phyloP scores from a whole-genome alignment of 208 protist genomes.

The Acanthamoeba culbertsoni region DNA sequence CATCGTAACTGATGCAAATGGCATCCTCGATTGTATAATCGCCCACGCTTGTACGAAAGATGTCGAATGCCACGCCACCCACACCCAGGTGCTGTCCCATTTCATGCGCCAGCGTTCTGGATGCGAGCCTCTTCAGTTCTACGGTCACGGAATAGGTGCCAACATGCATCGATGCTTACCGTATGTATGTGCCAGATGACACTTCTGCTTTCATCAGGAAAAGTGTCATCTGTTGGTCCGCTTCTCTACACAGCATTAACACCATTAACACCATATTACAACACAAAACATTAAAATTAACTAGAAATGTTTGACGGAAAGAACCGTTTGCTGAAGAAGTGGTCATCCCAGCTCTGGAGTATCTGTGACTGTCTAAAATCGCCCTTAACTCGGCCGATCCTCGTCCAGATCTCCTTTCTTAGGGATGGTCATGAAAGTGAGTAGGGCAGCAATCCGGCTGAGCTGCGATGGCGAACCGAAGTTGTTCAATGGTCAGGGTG shows the following conservation, averaged over 20 bases:
- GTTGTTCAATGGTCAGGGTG: neutral
- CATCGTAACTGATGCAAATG: neutral
- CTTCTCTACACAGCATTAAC: neutral
- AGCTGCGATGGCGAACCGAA: no score
- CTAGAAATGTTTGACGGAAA: neutral
- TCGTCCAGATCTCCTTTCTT: neutral
- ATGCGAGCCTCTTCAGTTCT: neutral
- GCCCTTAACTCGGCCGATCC: neutral
- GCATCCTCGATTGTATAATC: neutral
- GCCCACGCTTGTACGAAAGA: neutral
- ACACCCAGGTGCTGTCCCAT: neutral
- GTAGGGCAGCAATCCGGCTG: no score
- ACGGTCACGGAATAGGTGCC: neutral
- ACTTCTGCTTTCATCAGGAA: neutral
- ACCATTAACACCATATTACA: neutral
- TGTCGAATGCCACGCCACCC: neutral
- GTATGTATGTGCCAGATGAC: constrained; percentile 30
- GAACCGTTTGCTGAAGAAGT: neutral
- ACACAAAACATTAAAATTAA: neutral
- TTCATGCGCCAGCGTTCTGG: neutral
- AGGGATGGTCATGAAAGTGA: no score
- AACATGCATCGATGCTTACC: neutral
- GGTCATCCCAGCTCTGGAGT: constrained; percentile 22
- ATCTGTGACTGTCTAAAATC: constrained; percentile 27
- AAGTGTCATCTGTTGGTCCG: neutral